phyloP scores from a whole-genome alignment of 306 rosid species.

The Lablab purpureus region DNA sequence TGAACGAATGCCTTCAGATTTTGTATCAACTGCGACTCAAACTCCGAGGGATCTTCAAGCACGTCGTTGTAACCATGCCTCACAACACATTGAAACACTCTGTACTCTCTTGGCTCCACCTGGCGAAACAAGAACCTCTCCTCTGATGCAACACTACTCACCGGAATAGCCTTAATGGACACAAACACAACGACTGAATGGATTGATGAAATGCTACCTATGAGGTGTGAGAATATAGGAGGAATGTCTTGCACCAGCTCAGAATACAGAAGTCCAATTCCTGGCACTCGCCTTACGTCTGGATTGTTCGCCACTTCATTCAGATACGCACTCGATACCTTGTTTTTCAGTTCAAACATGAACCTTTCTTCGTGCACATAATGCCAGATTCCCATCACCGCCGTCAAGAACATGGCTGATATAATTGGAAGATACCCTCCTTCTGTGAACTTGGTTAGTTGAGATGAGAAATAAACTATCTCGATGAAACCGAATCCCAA shows the following conservation, averaged over 20 bases:
- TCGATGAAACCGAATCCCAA: conserved; percentile 56
- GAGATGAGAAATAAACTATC: conserved; percentile 57
- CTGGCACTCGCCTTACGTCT: neutral
- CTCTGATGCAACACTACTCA: neutral
- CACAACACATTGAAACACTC: neutral
- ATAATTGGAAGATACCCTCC: conserved; percentile 82
- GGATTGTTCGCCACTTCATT: neutral
- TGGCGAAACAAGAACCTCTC: neutral
- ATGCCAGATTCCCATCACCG: conserved; percentile 77
- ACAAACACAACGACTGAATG: neutral
- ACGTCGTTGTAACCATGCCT: neutral
- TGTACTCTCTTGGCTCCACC: neutral
- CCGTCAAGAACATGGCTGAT: conserved; percentile 54
- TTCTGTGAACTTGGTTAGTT: conserved; percentile 68
- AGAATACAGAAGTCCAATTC: neutral
- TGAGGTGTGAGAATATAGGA: neutral
- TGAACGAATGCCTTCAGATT: conserved; percentile 48
- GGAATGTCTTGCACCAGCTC: neutral
- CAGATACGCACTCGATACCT: neutral
- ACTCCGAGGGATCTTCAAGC: neutral
- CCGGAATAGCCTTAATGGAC: neutral
- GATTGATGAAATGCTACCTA: neutral
- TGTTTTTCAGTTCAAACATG: neutral
- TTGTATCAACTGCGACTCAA: neutral
- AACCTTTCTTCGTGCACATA: neutral